Base-by-base conservation (phyloP, 2,329 filamentous ascomycete species). In the Scytalidium sp. region DNA sequence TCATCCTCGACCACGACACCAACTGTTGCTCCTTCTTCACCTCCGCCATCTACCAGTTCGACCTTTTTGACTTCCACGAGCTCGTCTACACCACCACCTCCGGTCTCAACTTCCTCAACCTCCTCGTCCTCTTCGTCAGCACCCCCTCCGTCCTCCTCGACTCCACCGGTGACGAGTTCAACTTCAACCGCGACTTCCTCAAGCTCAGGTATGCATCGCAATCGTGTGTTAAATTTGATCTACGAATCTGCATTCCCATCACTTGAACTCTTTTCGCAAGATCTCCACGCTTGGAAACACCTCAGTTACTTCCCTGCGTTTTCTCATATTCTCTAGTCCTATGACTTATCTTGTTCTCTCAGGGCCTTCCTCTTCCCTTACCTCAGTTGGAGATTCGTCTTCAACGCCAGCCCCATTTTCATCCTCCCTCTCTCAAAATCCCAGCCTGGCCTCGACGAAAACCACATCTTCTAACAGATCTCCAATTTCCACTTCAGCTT, bases 41-140 rank as follows among this genome's bases (percentile, higher is more conserved):
- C 51, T n/a, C 43, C 53, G 5, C 20, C 29, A 21, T 15, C 39
- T 6, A 48, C 32, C 20, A 23, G 17, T 3, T 19, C 23, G 8
- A 13, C 48, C 27, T 29, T 44, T 21, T 42, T 46, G 39, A 10
- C 49, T 10, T n/a, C 46, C 19, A n/a, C 19, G 17, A 22, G 41
- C 19, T 32, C 42, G 3, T 19, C 53, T 23, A 41, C 50, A 19
- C 46, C 39, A 17, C 50, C 50, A 43, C 41, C 50, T 40, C 25
- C 43, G 41, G 45, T 23, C 43, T 50, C 23, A 39, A 50, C 44
- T 36, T 45, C 51, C 47, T 53, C 50, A 49, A 53, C 32, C 47
- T 50, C 45, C 32, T 45, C 40, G 45, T 49, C 47, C 32, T 32
- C 49, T 52, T 56, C 52, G 49, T 27, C 25, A 7, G 7, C 25